A percentile compares a stretch with the other conserved stretches of the same genome.
These are phyloP conservation scores for Trifolium subterraneum DNA, from an alignment of 306 rosid species.

Conservation along the genomic window DNA sequence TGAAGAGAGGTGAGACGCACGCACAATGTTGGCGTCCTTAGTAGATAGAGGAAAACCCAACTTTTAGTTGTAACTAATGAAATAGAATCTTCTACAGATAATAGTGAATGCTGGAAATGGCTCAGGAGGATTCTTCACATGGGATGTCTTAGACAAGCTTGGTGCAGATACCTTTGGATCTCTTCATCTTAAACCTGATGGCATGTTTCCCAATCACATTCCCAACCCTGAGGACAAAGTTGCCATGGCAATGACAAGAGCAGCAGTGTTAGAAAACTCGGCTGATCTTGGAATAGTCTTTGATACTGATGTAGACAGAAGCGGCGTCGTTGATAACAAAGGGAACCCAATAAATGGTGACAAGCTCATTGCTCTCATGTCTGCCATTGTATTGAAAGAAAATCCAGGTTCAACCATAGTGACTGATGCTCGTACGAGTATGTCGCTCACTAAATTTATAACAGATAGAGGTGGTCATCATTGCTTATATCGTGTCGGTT, in stretches of 20 bases:
- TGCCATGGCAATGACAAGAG: constrained; percentile 86
- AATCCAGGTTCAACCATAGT: constrained; percentile 81
- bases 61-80: not conserved
- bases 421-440: constrained; percentile 86
- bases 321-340: constrained; percentile 72
- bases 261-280: constrained; percentile 62
- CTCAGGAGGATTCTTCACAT: constrained; percentile 93
- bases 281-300: constrained; percentile 91
- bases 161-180: constrained; percentile 97
- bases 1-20: not conserved
- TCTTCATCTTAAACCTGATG: constrained; percentile 83
- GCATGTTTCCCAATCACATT: constrained; percentile 93
- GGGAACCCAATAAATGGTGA: constrained; percentile 88
- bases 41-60: not conserved
- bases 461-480: constrained; percentile 73
- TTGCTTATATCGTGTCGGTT: constrained; percentile 86
- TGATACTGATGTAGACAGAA: constrained; percentile 90
- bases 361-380: constrained; percentile 82
- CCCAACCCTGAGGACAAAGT: constrained; percentile 88
- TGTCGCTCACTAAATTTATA: constrained; percentile 72
- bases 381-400: constrained; percentile 74
- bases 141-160: constrained; percentile 85
- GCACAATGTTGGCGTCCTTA: not conserved
- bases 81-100: constrained; percentile 57
- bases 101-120: constrained; percentile 95